A percentile compares a stretch with the other conserved stretches of the same genome.
Conservation (phyloP, 2,329 filamentous ascomycete species). For the Claviceps sorghi region DNA sequence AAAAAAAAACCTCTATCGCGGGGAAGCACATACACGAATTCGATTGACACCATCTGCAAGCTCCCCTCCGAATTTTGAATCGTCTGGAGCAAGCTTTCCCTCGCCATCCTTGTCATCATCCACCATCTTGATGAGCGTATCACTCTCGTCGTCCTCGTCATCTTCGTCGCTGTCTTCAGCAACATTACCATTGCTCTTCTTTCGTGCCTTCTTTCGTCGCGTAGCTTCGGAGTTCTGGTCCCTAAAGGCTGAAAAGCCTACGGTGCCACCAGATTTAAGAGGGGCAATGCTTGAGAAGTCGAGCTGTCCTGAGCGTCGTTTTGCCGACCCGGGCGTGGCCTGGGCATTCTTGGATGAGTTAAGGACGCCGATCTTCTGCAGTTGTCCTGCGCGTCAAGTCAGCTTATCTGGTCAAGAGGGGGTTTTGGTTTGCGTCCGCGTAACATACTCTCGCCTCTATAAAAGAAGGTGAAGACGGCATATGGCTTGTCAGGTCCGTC, state of each 20-base stretch:
- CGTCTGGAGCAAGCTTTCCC: constrained; percentile 50
- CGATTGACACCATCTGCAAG: constrained; percentile 68
- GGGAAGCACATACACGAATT: constrained; percentile 49
- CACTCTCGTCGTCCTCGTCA: constrained; percentile 52
- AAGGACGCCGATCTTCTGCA: constrained; percentile 90
- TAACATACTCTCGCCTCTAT: constrained; percentile 81
- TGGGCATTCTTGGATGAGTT: constrained; percentile 51
- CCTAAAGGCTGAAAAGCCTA: constrained; percentile 80
- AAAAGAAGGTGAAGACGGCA: constrained; percentile 94
- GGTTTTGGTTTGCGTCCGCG: not conserved
- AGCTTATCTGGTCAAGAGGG: not conserved
- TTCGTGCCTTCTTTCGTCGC: constrained; percentile 41
- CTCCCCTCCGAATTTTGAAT: constrained; percentile 57
- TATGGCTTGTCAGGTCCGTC: constrained; percentile 94
- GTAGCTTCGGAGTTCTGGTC: constrained; percentile 46
- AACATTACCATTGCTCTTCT: constrained; percentile 54
- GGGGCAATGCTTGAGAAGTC: constrained; percentile 78
- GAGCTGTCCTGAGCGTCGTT: constrained; percentile 67
- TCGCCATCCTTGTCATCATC: constrained; percentile 50
- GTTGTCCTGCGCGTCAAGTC: constrained; percentile 50
- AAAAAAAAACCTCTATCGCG: not conserved
- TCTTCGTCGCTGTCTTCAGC: constrained; percentile 60
- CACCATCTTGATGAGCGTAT: constrained; percentile 49
- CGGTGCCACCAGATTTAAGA: constrained; percentile 71
- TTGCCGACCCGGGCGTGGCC: constrained; percentile 45